Conservation (phyloP, 2,329 filamentous ascomycete species). For the Colletotrichum endophyticum region DNA sequence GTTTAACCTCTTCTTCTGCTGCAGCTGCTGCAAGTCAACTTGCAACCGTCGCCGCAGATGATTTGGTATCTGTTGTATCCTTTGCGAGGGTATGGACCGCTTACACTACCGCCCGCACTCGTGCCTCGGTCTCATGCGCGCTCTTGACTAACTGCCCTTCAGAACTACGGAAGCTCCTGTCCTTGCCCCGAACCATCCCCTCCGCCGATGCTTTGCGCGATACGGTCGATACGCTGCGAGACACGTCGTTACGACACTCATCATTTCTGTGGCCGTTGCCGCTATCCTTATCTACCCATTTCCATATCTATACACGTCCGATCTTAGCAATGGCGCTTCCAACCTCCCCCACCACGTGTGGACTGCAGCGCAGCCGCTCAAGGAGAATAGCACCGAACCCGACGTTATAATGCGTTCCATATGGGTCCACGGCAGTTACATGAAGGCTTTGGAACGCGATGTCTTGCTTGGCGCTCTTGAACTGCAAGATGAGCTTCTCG, state of each 20-base stretch:
- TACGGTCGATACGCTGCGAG: slow-evolving; percentile 74
- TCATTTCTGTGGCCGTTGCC: slow-evolving; percentile 75
- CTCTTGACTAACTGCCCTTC: slow-evolving; percentile 12
- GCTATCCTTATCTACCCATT: slow-evolving; percentile 76
- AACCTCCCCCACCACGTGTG: slow-evolving; percentile 81
- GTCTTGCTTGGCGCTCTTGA: slow-evolving; percentile 71
- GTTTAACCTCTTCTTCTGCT: slow-evolving; percentile 3
- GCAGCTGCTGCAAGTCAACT: slow-evolving; percentile 15
- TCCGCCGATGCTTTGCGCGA: slow-evolving; percentile 68
- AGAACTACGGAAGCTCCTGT: slow-evolving; percentile 78
- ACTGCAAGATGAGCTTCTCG: slow-evolving; percentile 73
- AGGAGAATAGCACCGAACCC: slow-evolving; percentile 54
- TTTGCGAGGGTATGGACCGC: slow-evolving; percentile 69
- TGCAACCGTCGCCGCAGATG: slow-evolving; percentile 46
- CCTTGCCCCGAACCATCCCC: slow-evolving; percentile 67
- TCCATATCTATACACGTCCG: slow-evolving; percentile 75
- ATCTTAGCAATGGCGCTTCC: slow-evolving; percentile 73
- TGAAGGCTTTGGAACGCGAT: slow-evolving; percentile 72
- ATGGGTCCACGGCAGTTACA: slow-evolving; percentile 83
- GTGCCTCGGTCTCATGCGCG: not conserved
- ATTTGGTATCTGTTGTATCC: slow-evolving; percentile 82
- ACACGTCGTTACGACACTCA: slow-evolving; percentile 76
- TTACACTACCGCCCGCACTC: not conserved
- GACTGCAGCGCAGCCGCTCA: slow-evolving; percentile 73
- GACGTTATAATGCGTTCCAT: slow-evolving; percentile 84